Evolutionary conservation across 169 alveolate genomes (phyloP).

Genomic region (Eimeria mitis): DNA sequence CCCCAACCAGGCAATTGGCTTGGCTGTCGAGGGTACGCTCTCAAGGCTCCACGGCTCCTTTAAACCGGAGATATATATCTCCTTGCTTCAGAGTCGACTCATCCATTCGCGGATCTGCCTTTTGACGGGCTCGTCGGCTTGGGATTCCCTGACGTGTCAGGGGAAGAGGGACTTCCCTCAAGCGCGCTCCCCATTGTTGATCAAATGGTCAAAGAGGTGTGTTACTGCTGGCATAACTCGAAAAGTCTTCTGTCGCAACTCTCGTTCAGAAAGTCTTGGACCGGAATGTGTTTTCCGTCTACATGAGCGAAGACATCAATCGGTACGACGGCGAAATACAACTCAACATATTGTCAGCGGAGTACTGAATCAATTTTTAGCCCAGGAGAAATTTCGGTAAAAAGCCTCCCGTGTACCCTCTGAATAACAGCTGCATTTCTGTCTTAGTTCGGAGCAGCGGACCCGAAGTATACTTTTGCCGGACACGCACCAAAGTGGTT

Average conservation of each 20-base stretch:
- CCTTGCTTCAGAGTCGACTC: constrained; percentile 87
- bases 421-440: constrained; percentile 65
- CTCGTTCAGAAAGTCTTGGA: constrained; percentile 85
- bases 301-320: constrained; percentile 88
- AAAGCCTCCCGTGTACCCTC: neutral
- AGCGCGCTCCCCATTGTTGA: constrained; percentile 88
- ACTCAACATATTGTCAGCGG: neutral
- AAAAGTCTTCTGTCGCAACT: too few relatives aligned
- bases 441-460: constrained; percentile 92
- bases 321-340: constrained; percentile 74
- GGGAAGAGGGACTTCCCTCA: constrained; percentile 80
- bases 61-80: neutral
- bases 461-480: constrained; percentile 90
- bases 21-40: constrained; percentile 90
- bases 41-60: neutral
- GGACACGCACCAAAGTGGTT: constrained; percentile 93
- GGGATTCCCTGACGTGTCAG: constrained; percentile 93
- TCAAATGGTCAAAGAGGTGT: constrained; percentile 87
- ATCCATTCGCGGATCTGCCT: constrained; percentile 94
- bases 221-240: neutral
- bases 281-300: constrained; percentile 92
- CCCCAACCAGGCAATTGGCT: constrained; percentile 92
- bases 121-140: constrained; percentile 97
- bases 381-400: constrained; percentile 84
- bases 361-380: constrained; percentile 62